Evolutionary conservation across 306 rosid genomes (phyloP).

Genomic region (Gillenia trifoliata): DNA sequence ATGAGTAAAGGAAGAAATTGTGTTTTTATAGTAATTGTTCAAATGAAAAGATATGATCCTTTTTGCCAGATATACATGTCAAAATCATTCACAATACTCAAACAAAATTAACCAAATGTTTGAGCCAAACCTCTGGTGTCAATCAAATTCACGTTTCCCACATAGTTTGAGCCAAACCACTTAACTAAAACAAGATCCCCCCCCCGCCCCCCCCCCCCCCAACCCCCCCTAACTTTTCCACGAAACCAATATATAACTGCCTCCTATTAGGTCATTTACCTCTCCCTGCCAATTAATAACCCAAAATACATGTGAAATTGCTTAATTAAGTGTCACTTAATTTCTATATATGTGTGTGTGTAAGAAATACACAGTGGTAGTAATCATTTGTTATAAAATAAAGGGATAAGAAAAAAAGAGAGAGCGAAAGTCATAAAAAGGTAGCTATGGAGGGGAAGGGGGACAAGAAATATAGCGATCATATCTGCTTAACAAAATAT

Average conservation of each 20-base stretch:
- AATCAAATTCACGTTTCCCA: too few relatives aligned
- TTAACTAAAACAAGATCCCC: too few relatives aligned
- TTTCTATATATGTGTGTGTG: too few relatives aligned
- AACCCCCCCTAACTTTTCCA: too few relatives aligned
- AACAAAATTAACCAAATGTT: neutral
- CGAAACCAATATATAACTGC: too few relatives aligned
- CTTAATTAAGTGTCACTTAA: too few relatives aligned
- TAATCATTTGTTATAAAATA: neutral
- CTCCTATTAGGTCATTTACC: too few relatives aligned
- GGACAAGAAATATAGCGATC: slow-evolving; percentile 41
- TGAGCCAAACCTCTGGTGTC: too few relatives aligned
- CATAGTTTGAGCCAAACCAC: too few relatives aligned
- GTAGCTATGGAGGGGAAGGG: slow-evolving; percentile 17
- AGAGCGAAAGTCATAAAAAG: neutral
- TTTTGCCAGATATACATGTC: neutral
- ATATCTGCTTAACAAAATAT: slow-evolving; percentile 22
- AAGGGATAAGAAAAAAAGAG: neutral
- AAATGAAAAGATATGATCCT: neutral
- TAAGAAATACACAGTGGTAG: neutral
- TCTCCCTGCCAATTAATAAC: too few relatives aligned
- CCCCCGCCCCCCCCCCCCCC: too few relatives aligned
- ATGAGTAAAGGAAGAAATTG: neutral
- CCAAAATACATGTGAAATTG: too few relatives aligned
- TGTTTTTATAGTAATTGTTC: neutral
- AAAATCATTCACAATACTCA: neutral